Conservation (phyloP, 805 yeast genomes). For the Schwanniomyces pseudopolymorphus region DNA sequence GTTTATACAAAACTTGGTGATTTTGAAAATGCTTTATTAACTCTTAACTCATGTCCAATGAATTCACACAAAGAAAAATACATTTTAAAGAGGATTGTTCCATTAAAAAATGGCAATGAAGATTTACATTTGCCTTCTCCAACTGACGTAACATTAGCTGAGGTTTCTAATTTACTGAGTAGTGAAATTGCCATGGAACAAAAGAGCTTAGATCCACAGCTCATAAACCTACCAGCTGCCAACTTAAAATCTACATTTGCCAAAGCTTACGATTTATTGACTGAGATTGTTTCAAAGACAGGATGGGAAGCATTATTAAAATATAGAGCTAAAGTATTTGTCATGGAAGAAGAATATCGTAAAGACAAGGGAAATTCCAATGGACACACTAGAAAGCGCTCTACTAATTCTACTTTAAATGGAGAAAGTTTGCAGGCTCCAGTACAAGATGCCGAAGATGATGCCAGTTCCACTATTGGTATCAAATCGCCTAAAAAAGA, state of each 20-base stretch:
- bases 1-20: constrained; percentile 63
- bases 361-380: constrained; percentile 30
- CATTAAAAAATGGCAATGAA: constrained; percentile 46
- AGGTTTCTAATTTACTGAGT: constrained; percentile 67
- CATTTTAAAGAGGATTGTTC: constrained; percentile 58
- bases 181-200: constrained; percentile 66
- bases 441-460: constrained; percentile 13
- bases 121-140: constrained; percentile 76
- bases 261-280: constrained; percentile 44
- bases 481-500: constrained; percentile 36
- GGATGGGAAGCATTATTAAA: constrained; percentile 47
- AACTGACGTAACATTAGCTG: constrained; percentile 66
- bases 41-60: constrained; percentile 82
- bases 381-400: constrained; percentile 12
- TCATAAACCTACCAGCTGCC: constrained; percentile 66
- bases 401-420: constrained; percentile 11
- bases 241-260: constrained; percentile 54
- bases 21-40: constrained; percentile 68
- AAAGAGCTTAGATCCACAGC: constrained; percentile 58
- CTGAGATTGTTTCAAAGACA: constrained; percentile 44
- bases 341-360: constrained; percentile 48
- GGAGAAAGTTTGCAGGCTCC: constrained; percentile 7
- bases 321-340: constrained; percentile 47
- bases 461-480: constrained; percentile 37
- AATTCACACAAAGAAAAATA: constrained; percentile 68